Evolutionary conservation across 306 rosid species (phyloP), one percentile per base, ranked within the genome.

Genomic region (Carpinus viminea): DNA sequence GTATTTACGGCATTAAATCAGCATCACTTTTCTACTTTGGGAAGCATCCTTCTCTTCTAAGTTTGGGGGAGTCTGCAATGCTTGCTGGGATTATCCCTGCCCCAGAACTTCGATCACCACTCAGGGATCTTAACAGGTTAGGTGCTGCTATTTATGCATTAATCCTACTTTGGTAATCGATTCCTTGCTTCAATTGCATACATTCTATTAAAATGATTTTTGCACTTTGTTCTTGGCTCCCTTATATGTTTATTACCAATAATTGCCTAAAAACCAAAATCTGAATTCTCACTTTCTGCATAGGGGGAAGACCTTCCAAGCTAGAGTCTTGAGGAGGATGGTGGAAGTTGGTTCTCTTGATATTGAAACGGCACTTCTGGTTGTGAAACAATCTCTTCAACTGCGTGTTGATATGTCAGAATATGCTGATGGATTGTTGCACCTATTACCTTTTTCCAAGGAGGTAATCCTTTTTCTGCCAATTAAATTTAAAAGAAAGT

Each of bases 51-150:
- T 79, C 83, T 78, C 77, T 52, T 61, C 74, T 83, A 12, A 79
- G 80, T 79, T 77, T 83, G 75, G 86, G 78, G 61, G 83, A 79
- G 78, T 79, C 78, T 75, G 72, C 84, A 21, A 50, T 83, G 68
- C 83, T 83, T 57, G 86, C 80, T 7, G 81, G 86, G 60, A 56
- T 79, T 28, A 79, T 83, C 21, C 83, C 86, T 69, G 86, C 86
- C 50, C 86, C 83, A 28, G 86, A 83, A 74, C 47, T 79, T 71
- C 78, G 83, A 10, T 83, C 86, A 2, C 83, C 86, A 7, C 71
- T 79, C 59, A 83, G 72, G 80, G 80, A 83, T 75, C 75, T 70
- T 75, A 45, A 56, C 70, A 79, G 86, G 86, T 79, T 70, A 34
- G 55, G 55, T 51, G 46, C 45, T 43, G 38, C 74, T 65, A 62